Evolutionary conservation across 768 basidiomycete genomes (phyloP), one percentile per base, ranked within the genome.

Genomic region (Neoboletus brunneissimus): DNA sequence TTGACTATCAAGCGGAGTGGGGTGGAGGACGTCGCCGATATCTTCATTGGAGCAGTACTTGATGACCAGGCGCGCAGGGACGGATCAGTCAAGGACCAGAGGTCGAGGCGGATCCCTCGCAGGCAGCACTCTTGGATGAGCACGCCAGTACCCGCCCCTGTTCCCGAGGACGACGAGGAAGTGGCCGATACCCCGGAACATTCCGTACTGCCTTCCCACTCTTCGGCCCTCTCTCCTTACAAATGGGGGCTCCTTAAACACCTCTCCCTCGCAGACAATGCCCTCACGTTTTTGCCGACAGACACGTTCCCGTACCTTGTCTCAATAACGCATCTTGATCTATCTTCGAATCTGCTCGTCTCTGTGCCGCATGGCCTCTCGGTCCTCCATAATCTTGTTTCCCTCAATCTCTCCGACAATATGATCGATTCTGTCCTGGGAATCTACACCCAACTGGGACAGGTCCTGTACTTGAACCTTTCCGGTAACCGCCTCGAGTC

Each of bases 321-420:
- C 42, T 81, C 87, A 6, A 73, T 98, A 41, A 88, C 87, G 0
- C 84, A 91, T 68, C 83, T 96, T 59, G 92, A 96, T 72, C 81
- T 96, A 41, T 94, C 94, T 20, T 90, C 89, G 41, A 97, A 97
- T 69, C 83, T 97, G 18, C 82, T 98, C 45, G 85, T 94, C 41
- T 89, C 91, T 31, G 81, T 95, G n/a, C 94, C 94, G 1, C 71
- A 87, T 2, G 89, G 87, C 22, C 80, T 96, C 32, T 81, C 85
- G 16, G 67, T 77, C 6, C 81, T 99, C 23, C 83, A 86, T 65
- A 89, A 87, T 59, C 88, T 99, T 51, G 73, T 85, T 52, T 91
- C 89, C n/a, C 86, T 99, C 63, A 95, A 97, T 73, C 83, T 99
- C n/a, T 81, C 91, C 16, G 89, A 95, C 72, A 99, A 99, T 75